Conservation (phyloP, 495 filamentous ascomycete genomes). For the Penicillium canescens region DNA sequence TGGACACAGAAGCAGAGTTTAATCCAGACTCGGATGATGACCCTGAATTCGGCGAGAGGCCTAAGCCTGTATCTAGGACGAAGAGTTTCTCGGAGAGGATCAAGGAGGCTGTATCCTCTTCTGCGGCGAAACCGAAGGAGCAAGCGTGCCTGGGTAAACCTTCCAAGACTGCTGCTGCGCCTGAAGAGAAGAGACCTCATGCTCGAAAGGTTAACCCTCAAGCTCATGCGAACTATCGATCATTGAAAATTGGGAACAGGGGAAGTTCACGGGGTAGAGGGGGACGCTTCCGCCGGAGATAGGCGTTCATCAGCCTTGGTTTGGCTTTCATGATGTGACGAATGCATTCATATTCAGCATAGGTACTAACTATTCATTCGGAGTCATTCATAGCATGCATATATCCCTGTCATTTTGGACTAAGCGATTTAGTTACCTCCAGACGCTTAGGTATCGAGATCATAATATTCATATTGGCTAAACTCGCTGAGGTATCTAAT, state of each 20-base stretch:
- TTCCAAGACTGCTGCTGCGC: slow-evolving; percentile 23
- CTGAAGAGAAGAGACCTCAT: slow-evolving; percentile 53
- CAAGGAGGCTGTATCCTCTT: slow-evolving; percentile 39
- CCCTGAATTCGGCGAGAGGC: slow-evolving; percentile 31
- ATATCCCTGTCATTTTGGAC: background rate
- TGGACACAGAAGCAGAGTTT: slow-evolving; percentile 26
- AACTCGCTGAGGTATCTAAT: too few species aligned
- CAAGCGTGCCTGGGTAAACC: slow-evolving; percentile 31
- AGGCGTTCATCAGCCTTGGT: slow-evolving; percentile 3
- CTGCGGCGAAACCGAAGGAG: slow-evolving; percentile 25
- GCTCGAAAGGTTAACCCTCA: slow-evolving; percentile 68
- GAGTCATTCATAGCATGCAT: slow-evolving; percentile 9
- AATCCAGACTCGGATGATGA: slow-evolving; percentile 26
- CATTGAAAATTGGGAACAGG: slow-evolving; percentile 72
- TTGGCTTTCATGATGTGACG: slow-evolving; percentile 31
- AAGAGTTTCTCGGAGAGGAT: slow-evolving; percentile 50
- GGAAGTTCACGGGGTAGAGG: slow-evolving; percentile 40
- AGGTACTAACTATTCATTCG: slow-evolving; percentile 6
- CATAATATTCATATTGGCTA: too few species aligned
- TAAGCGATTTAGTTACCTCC: background rate
- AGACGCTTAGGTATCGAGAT: background rate
- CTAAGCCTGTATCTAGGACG: slow-evolving; percentile 20
- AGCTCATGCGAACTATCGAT: slow-evolving; percentile 81
- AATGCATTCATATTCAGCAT: slow-evolving; percentile 30
- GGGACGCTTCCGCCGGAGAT: slow-evolving; percentile 49